A percentile compares a stretch with the other conserved stretches of the same genome.
These are phyloP conservation scores for Trichosporon coremiiforme DNA, from an alignment of 1,284 basidiomycete species.

Conservation along the genomic window DNA sequence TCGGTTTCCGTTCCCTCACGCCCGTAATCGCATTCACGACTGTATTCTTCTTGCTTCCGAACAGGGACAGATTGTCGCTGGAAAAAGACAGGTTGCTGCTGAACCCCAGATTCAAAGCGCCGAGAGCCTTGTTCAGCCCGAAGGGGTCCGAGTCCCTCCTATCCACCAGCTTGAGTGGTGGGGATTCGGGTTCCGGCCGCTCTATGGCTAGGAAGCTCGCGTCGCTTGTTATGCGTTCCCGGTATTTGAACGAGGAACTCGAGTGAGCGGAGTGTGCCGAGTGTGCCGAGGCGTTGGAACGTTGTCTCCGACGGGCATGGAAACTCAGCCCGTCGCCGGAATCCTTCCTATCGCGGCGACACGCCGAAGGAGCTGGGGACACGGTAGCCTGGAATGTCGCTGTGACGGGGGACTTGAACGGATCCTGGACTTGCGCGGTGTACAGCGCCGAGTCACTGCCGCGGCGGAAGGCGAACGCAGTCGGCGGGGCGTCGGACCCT, in stretches of 20 bases:
- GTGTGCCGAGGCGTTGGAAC: too few relatives aligned
- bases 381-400: background rate
- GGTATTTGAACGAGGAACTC: background rate
- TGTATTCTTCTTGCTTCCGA: background rate
- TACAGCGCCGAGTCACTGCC: background rate
- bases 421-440: background rate
- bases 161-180: background rate
- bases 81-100: background rate
- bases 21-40: background rate
- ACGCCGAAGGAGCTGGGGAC: background rate
- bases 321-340: background rate
- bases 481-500: background rate
- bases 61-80: background rate
- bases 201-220: background rate
- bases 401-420: background rate
- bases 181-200: background rate
- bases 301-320: background rate
- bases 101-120: background rate
- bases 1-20: background rate
- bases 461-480: constrained; percentile 3
- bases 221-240: background rate
- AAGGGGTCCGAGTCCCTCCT: background rate
- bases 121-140: background rate
- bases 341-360: background rate
- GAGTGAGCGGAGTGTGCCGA: background rate